Percentiles rank a stretch among this genome's conserved stretches.
phyloP scores from a whole-genome alignment of 116 monocot genomes.

The Zostera marina region DNA sequence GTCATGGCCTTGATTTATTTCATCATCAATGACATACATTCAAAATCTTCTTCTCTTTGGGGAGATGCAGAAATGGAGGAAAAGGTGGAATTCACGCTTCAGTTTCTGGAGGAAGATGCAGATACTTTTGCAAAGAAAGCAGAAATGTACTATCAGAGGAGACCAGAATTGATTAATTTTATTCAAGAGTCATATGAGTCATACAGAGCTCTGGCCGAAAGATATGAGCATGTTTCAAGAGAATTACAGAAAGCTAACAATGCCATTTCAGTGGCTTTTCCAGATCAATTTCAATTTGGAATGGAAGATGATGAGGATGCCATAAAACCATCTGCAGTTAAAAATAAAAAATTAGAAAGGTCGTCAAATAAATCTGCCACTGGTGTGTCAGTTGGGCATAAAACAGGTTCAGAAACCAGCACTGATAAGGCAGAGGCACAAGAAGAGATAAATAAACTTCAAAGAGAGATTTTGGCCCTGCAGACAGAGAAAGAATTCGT shows the following conservation, averaged over 20 bases:
- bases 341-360: background rate
- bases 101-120: slow-evolving; percentile 67
- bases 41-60: too few relatives aligned
- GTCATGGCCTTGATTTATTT: too few relatives aligned
- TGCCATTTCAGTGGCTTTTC: slow-evolving; percentile 69
- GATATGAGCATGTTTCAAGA: slow-evolving; percentile 74
- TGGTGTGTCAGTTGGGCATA: background rate
- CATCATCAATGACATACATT: too few relatives aligned
- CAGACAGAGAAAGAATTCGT: slow-evolving; percentile 87
- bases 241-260: slow-evolving; percentile 90
- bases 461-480: slow-evolving; percentile 61
- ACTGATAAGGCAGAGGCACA: slow-evolving; percentile 15
- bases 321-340: slow-evolving; percentile 16
- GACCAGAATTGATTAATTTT: slow-evolving; percentile 63
- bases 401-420: background rate
- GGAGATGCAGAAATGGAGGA: slow-evolving; percentile 66
- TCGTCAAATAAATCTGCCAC: background rate
- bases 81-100: slow-evolving; percentile 50
- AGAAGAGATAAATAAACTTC: slow-evolving; percentile 61
- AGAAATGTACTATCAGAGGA: slow-evolving; percentile 72
- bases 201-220: slow-evolving; percentile 64
- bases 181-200: slow-evolving; percentile 72
- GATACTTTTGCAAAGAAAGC: slow-evolving; percentile 78
- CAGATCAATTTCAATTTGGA: slow-evolving; percentile 54
- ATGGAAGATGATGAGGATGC: slow-evolving; percentile 45